Conservation (phyloP, 192 early-diverging fungal species). For the Geranomyces variabilis region DNA sequence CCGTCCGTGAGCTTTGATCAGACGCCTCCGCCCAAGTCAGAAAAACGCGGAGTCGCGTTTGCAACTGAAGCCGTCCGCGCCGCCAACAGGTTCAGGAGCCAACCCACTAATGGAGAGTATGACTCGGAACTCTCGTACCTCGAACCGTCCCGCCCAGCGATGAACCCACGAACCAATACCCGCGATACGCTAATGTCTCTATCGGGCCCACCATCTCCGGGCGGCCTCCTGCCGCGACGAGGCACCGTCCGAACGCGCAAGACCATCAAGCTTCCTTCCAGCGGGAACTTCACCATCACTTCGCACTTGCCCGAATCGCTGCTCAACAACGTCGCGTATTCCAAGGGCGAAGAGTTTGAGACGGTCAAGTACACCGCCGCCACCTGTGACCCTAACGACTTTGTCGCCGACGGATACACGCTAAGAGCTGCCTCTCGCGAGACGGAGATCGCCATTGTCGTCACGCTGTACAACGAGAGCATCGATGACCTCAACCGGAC, state of each 20-base stretch:
- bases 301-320: slow-evolving; percentile 30
- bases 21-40: no score
- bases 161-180: background rate
- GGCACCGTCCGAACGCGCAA: slow-evolving; percentile 14
- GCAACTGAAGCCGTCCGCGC: background rate
- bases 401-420: slow-evolving; percentile 69
- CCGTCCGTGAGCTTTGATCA: no score
- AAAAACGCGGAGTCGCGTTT: slow-evolving; percentile 3
- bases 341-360: slow-evolving; percentile 77
- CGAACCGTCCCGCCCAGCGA: background rate
- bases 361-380: slow-evolving; percentile 74
- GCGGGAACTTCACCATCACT: slow-evolving; percentile 42
- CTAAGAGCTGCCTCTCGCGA: slow-evolving; percentile 64
- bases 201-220: background rate
- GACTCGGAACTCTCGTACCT: background rate
- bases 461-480: slow-evolving; percentile 71
- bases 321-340: slow-evolving; percentile 39
- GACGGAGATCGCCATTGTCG: slow-evolving; percentile 78
- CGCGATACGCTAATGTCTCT: background rate
- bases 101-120: background rate
- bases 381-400: slow-evolving; percentile 63
- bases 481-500: slow-evolving; percentile 41
- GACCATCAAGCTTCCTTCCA: slow-evolving; percentile 31
- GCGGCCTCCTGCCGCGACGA: background rate
- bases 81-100: background rate